Evolutionary conservation across 2,329 filamentous ascomycete genomes (phyloP), one percentile per base, ranked within the genome.

Genomic region (Zymoseptoria tritici): DNA sequence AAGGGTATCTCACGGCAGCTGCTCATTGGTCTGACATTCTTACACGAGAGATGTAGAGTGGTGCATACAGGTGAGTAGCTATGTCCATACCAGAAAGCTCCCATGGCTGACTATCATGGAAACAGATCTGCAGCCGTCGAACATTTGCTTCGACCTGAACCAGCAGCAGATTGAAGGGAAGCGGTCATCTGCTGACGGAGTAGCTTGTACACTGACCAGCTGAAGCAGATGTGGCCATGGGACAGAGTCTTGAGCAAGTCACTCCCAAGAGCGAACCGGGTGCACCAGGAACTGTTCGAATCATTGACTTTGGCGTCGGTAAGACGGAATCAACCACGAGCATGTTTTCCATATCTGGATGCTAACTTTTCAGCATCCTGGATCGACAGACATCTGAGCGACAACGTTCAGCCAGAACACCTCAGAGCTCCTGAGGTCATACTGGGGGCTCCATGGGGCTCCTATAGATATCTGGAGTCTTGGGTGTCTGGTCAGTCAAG

Each of bases 381-480:
- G 54, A 46, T 36, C 6, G 36, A 49, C 2, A 55, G 49, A 1
- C 54, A 55, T 21, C 31, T 55, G 21, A 56, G 13, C 16, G 63
- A 68, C 51, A 36, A 66, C 4, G 68, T 69, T 11, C 66, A 71
- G 49, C 68, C 67, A 19, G 50, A 61, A 8, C 57, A 68, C 6
- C 64, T 72, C n/a, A 64, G 70, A 20, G 67, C 70, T 19, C 70
- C 70, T 9, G 69, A 72, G 57, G 63, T 72, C 4, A 58, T 70
- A 1, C 55, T 72, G 2, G 61, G 63, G 11, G 66, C 65, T 19
- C 65, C 65, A 1, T 72, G 68, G 69, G 36, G 62, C 9, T 9
- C 57, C 59, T 21, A 64, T 68, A 9, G 70, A 72, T 51, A 66
- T 71, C 4, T 72, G 70, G 68, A 71, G 67, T 56, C 58, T 68